phyloP scores from a whole-genome alignment of 495 filamentous ascomycete species.

The Penicillium salamii region DNA sequence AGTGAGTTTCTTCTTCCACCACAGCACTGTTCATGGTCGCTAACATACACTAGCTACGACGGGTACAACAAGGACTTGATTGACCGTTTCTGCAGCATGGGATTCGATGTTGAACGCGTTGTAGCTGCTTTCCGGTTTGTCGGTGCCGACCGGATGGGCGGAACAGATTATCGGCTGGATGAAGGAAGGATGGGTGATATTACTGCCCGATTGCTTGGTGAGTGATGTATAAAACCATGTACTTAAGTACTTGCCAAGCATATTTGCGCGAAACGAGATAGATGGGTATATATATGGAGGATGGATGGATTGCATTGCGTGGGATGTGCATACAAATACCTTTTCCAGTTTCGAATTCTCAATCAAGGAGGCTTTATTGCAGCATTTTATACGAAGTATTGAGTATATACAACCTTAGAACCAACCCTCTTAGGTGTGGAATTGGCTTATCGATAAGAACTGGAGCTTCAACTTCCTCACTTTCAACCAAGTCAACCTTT shows the following conservation, averaged over 20 bases:
- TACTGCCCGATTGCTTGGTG: conserved; percentile 78
- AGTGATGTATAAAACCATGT: conserved; percentile 43
- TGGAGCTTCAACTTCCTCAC: background rate
- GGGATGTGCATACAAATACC: background rate
- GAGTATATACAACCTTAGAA: too few relatives aligned
- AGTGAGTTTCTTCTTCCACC: conserved; percentile 25
- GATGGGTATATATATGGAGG: background rate
- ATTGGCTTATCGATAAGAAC: conserved; percentile 13
- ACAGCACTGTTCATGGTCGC: conserved; percentile 7
- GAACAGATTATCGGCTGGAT: conserved; percentile 78
- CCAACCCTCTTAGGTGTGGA: too few relatives aligned
- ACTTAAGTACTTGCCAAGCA: too few relatives aligned
- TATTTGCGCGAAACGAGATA: conserved; percentile 2
- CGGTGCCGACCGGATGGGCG: conserved; percentile 72
- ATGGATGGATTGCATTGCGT: conserved; percentile 6
- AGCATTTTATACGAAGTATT: too few relatives aligned
- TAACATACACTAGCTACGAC: conserved; percentile 59
- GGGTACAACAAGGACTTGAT: conserved; percentile 87
- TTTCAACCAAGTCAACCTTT: too few relatives aligned
- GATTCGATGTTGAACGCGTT: conserved; percentile 85
- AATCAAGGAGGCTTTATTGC: too few relatives aligned
- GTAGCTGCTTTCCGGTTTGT: conserved; percentile 81
- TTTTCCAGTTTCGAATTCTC: too few relatives aligned
- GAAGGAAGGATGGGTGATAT: conserved; percentile 88
- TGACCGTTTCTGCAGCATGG: conserved; percentile 89